Evolutionary conservation across 352 stramenopile genomes (phyloP).

Genomic region (Globisporangium canariense): DNA sequence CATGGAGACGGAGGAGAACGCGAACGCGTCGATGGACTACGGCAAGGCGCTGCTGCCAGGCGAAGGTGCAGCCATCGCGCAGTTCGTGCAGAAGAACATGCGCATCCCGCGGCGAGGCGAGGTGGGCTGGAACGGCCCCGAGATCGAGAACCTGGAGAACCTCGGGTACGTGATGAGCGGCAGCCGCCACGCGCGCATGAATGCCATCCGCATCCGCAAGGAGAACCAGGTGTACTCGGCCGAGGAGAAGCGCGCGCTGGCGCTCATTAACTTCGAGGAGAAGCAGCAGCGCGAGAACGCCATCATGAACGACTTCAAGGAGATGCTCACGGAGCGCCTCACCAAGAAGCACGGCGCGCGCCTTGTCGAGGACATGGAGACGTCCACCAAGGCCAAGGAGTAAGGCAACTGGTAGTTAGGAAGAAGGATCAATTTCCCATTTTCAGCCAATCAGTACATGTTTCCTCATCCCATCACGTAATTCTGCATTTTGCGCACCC

Average conservation of each 20-base stretch:
- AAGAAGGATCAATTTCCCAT: neutral
- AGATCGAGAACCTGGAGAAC: slow-evolving; percentile 97
- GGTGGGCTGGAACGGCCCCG: slow-evolving; percentile 94
- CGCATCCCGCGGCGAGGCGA: slow-evolving; percentile 98
- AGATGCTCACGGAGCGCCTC: slow-evolving; percentile 87
- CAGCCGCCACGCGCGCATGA: slow-evolving; percentile 97
- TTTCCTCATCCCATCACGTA: slow-evolving; percentile 8
- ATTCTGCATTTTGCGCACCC: slow-evolving; percentile 7
- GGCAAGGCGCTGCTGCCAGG: slow-evolving; percentile 92
- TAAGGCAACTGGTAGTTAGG: slow-evolving; percentile 12
- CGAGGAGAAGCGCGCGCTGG: slow-evolving; percentile 97
- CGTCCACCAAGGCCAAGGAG: slow-evolving; percentile 43
- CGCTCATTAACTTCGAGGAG: slow-evolving; percentile 98
- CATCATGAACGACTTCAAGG: slow-evolving; percentile 97
- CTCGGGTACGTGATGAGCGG: slow-evolving; percentile 97
- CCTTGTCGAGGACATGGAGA: slow-evolving; percentile 85
- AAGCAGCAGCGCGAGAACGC: slow-evolving; percentile 98
- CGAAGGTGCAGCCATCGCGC: slow-evolving; percentile 93
- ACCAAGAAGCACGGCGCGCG: slow-evolving; percentile 87
- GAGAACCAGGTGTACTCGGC: slow-evolving; percentile 99
- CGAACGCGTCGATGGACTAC: slow-evolving; percentile 76
- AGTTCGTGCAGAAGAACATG: slow-evolving; percentile 99
- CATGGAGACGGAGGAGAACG: slow-evolving; percentile 40
- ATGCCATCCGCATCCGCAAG: slow-evolving; percentile 98
- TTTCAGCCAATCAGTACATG: slow-evolving; percentile 12